Percentiles rank a stretch among this genome's conserved stretches.
These are phyloP conservation scores for Leccinum ochraceum DNA, from an alignment of 768 basidiomycete genomes.

Conservation along the genomic window DNA sequence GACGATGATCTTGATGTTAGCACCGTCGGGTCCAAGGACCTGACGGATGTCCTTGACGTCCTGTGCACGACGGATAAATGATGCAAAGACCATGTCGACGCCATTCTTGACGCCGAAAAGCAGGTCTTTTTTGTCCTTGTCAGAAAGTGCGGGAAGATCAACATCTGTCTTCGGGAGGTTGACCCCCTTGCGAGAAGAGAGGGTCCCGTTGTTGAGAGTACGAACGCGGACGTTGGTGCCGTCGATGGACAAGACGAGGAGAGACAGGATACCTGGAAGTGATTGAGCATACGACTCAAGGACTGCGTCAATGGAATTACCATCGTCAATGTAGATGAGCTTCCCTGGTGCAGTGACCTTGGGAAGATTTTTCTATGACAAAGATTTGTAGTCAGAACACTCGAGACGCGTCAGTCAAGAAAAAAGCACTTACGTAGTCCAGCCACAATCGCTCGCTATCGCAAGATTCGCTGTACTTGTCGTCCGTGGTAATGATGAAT, in stretches of 20 bases:
- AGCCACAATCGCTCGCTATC: slow-evolving; percentile 87
- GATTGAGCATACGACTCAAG: slow-evolving; percentile 6
- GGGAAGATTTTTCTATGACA: slow-evolving; percentile 75
- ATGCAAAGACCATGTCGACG: slow-evolving; percentile 99
- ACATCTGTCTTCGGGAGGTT: slow-evolving; percentile 98
- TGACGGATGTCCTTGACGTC: slow-evolving; percentile 93
- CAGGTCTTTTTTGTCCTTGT: slow-evolving; percentile 97
- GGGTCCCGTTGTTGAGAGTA: slow-evolving; percentile 85
- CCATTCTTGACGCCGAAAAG: slow-evolving; percentile 95
- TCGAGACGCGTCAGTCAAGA: neutral
- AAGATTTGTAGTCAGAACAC: neutral
- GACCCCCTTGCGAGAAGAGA: slow-evolving; percentile 98
- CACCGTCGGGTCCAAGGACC: slow-evolving; percentile 93
- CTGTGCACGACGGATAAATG: slow-evolving; percentile 94
- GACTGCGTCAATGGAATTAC: slow-evolving; percentile 37
- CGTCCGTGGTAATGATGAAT: slow-evolving; percentile 86
- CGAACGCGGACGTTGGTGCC: slow-evolving; percentile 80
- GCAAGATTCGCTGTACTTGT: slow-evolving; percentile 73
- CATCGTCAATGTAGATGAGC: slow-evolving; percentile 97
- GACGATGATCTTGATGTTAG: slow-evolving; percentile 97
- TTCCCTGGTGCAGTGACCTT: slow-evolving; percentile 98
- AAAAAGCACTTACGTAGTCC: slow-evolving; percentile 75
- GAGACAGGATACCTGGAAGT: slow-evolving; percentile 71
- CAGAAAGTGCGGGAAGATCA: slow-evolving; percentile 95
- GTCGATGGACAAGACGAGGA: slow-evolving; percentile 90